phyloP scores from a whole-genome alignment of 352 stramenopile genomes.

The Phytopythium helicoides region DNA sequence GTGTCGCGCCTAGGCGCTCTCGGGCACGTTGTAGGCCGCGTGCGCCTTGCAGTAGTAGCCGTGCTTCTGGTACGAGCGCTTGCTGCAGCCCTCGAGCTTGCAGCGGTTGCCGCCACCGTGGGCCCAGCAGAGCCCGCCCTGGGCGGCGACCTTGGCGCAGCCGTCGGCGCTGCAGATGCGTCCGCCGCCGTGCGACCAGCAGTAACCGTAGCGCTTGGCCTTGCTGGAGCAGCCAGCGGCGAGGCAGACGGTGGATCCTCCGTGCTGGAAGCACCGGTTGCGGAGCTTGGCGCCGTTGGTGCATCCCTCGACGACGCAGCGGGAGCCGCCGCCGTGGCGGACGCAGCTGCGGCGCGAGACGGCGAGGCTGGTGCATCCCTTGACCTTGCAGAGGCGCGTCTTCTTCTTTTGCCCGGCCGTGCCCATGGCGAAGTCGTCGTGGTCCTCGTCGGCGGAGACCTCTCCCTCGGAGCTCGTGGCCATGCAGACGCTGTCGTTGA shows the following conservation, averaged over 20 bases:
- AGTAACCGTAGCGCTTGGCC: constrained; percentile 81
- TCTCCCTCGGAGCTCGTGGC: constrained; percentile 26
- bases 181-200: constrained; percentile 76
- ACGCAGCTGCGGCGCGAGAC: constrained; percentile 52
- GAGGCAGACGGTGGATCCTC: constrained; percentile 65
- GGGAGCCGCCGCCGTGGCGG: constrained; percentile 40
- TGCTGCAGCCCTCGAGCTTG: constrained; percentile 57
- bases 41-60: constrained; percentile 69
- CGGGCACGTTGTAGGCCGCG: constrained; percentile 21
- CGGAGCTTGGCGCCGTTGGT: constrained; percentile 70
- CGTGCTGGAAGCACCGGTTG: constrained; percentile 79
- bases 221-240: constrained; percentile 62
- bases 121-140: constrained; percentile 71
- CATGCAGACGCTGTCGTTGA: constrained; percentile 12
- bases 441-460: constrained; percentile 27
- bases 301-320: constrained; percentile 50
- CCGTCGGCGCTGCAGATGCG: constrained; percentile 55
- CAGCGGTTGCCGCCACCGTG: constrained; percentile 79
- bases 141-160: constrained; percentile 65
- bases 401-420: constrained; percentile 28
- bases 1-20: not conserved
- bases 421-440: constrained; percentile 7
- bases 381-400: constrained; percentile 57
- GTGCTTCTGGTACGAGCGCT: constrained; percentile 77
- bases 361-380: constrained; percentile 61